These are phyloP conservation scores for maize (Zea mays) DNA, from an alignment of 176 grass and related monocot species.

Conservation along the genomic window DNA sequence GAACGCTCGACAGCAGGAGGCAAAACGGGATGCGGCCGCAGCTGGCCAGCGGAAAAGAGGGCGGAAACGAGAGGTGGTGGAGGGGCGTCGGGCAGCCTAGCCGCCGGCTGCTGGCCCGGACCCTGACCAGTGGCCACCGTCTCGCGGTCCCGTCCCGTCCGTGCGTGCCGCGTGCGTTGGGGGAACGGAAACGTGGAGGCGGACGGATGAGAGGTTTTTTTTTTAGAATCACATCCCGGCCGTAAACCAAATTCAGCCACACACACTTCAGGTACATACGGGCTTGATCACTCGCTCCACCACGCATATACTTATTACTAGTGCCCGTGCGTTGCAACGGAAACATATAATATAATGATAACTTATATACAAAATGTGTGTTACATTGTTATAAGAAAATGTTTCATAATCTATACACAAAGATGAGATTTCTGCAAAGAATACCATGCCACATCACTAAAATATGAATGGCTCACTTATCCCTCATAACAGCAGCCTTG, in stretches of 20 bases:
- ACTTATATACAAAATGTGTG: too few relatives aligned
- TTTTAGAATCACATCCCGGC: background rate
- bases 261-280: background rate
- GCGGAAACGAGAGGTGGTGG: constrained; percentile 21
- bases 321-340: too few relatives aligned
- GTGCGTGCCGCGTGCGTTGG: background rate
- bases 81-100: background rate
- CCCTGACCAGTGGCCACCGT: background rate
- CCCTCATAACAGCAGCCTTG: too few relatives aligned
- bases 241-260: background rate
- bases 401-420: too few relatives aligned
- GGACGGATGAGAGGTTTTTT: background rate
- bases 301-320: background rate
- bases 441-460: too few relatives aligned
- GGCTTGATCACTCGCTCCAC: background rate
- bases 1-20: background rate
- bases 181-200: background rate
- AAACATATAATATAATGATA: too few relatives aligned
- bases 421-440: too few relatives aligned
- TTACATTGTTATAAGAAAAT: too few relatives aligned
- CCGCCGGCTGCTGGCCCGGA: too few relatives aligned
- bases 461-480: too few relatives aligned
- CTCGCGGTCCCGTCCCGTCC: background rate
- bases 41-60: background rate
- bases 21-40: background rate